Evolutionary conservation across 1,139 yeast species (phyloP), one percentile per base, ranked within the genome.

Genomic region (Magnusiomyces clavatus): DNA sequence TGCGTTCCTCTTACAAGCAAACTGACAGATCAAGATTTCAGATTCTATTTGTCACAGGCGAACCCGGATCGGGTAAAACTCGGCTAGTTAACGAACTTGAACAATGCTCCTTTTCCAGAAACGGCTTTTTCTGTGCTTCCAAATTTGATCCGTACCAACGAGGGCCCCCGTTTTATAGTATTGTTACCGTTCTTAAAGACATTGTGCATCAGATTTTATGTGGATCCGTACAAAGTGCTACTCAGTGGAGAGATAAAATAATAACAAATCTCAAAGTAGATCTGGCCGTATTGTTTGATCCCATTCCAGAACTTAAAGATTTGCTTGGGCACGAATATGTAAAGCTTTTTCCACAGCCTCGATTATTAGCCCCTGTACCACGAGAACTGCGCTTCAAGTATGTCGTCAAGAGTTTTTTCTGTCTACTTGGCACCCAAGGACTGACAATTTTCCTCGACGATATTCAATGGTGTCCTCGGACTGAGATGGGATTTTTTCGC

Each of bases 51-150:
- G 61, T 78, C 10, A 58, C 67, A 1, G 82, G 82, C 6, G 70
- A 67, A n/a, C 60, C 74, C 0, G 83, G 82, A 0, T 62, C 69
- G 3, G 83, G 82, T 3, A 77, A 77, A 60, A 68, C 80, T 0
- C 63, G 76, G 3, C 57, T 78, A 5, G 61, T 78, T n/a, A 66
- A 68, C 35, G 78, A 75, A 46, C 59, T 77, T 45, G 72, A 70
- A 51, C 65, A 72, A 4, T 62, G 65, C 2, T 70, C 77, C 1
- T 61, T 72, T 16, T 65, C 73, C 1, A 65, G 69, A 41, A 69
- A 69, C 52, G 69, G 69, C 29, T 73, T 73, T 57, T 74, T 69
- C 57, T 71, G 75, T 37, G 66, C 64, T 36, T 76, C 79, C 73
- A 74, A 71, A 50, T 75, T 75, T 55, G 71, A 60, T 56, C 68